Evolutionary conservation across 2,329 filamentous ascomycete genomes (phyloP).

Genomic region (Cadophora luteo-olivacea): DNA sequence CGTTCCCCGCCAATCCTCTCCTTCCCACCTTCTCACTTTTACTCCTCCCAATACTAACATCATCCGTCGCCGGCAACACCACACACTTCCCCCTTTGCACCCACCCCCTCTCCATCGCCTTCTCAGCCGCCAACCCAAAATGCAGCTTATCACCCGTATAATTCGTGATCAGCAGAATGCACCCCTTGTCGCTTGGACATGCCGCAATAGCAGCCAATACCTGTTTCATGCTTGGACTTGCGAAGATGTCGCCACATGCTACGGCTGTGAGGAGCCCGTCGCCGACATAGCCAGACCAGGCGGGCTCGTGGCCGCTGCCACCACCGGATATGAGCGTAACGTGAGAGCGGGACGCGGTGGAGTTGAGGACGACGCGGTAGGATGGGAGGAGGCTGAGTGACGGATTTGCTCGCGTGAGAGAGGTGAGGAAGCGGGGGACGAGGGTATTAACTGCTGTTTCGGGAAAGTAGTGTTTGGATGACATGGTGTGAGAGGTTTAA

Average conservation of each 20-base stretch:
- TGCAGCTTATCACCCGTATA: constrained; percentile 53
- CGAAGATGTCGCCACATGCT: constrained; percentile 68
- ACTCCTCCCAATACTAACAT: constrained; percentile 67
- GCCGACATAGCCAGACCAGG: constrained; percentile 70
- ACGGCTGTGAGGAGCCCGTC: constrained; percentile 65
- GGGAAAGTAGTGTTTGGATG: constrained; percentile 60
- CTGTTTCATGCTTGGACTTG: constrained; percentile 67
- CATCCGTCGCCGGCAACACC: constrained; percentile 68
- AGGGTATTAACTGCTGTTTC: constrained; percentile 53
- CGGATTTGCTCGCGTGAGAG: constrained; percentile 53
- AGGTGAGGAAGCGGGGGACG: constrained; percentile 55
- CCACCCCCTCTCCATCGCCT: constrained; percentile 54
- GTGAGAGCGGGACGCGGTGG: constrained; percentile 44
- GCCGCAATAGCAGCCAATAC: constrained; percentile 64
- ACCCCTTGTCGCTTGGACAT: constrained; percentile 60
- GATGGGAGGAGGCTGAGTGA: constrained; percentile 51
- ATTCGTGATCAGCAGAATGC: constrained; percentile 68
- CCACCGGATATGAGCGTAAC: constrained; percentile 41
- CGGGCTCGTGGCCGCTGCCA: constrained; percentile 49
- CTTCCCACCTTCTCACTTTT: constrained; percentile 62
- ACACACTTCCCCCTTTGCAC: constrained; percentile 42
- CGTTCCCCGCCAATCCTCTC: constrained; percentile 66
- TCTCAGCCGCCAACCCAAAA: constrained; percentile 50
- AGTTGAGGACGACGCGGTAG: constrained; percentile 56
- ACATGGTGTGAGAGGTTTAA: constrained; percentile 47